Percentiles rank a stretch among this genome's conserved stretches.
Evolutionary conservation across 1,284 basidiomycete species (phyloP).

Genomic region (Phylloporus gajari): DNA sequence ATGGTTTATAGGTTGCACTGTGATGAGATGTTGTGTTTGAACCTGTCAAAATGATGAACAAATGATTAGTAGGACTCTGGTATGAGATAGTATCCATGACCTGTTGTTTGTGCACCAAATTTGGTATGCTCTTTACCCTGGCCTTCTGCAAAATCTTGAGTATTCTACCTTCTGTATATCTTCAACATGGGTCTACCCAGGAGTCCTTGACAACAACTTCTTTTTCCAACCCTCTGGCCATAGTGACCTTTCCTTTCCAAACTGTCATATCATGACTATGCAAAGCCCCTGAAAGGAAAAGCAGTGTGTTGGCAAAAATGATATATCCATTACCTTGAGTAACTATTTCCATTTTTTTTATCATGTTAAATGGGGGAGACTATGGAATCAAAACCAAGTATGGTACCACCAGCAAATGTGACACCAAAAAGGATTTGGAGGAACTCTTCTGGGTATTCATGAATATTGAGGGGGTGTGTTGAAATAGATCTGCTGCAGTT

Average conservation of each 20-base stretch:
- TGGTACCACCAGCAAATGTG: no score
- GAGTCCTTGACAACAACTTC: conserved; percentile 13
- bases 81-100: not conserved
- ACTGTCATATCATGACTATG: conserved; percentile 11
- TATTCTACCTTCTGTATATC: conserved; percentile 12
- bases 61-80: not conserved
- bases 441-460: no score
- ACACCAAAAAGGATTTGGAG: no score
- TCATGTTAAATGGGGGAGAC: no score
- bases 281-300: conserved; percentile 10
- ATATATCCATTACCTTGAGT: not conserved
- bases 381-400: no score
- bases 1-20: not conserved
- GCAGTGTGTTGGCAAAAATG: not conserved
- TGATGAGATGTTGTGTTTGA: conserved; percentile 4
- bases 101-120: conserved; percentile 15
- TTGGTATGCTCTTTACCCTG: conserved; percentile 1
- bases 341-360: not conserved
- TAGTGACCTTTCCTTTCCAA: not conserved
- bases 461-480: no score
- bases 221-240: not conserved
- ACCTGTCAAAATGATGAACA: conserved; percentile 8
- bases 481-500: no score
- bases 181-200: conserved; percentile 7
- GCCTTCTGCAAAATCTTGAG: conserved; percentile 6